phyloP scores from a whole-genome alignment of 805 yeast genomes.

The Suhomyces pyralidae region DNA sequence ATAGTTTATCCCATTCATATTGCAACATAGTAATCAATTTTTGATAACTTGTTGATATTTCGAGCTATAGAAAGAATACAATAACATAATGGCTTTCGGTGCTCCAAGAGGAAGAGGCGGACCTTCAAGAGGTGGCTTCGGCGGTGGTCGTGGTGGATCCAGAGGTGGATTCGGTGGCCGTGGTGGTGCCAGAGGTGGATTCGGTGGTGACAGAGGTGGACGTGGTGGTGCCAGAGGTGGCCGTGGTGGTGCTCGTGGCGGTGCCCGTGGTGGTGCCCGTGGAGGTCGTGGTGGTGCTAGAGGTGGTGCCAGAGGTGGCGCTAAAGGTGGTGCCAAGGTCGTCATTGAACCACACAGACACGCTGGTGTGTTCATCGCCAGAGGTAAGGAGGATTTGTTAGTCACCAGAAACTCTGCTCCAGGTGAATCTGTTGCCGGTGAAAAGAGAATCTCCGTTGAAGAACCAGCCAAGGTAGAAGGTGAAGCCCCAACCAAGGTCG shows the following conservation, averaged over 20 bases:
- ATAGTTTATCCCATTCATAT: neutral
- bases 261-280: conserved; percentile 39
- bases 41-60: conserved; percentile 6
- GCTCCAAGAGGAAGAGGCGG: conserved; percentile 66
- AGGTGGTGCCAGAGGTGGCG: conserved; percentile 79
- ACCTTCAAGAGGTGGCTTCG: conserved; percentile 43
- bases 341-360: conserved; percentile 98
- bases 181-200: conserved; percentile 39
- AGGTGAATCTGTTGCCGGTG: conserved; percentile 98
- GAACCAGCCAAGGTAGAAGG: conserved; percentile 88
- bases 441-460: conserved; percentile 91
- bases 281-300: conserved; percentile 56
- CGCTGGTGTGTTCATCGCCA: conserved; percentile 97
- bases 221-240: conserved; percentile 30
- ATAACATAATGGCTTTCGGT: conserved; percentile 62
- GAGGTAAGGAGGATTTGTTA: conserved; percentile 98
- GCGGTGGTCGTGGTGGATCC: conserved; percentile 47
- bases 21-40: neutral
- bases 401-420: conserved; percentile 97
- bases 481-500: conserved; percentile 88
- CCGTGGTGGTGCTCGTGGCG: conserved; percentile 29
- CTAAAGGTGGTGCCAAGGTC: conserved; percentile 90
- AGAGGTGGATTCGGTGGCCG: conserved; percentile 52
- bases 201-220: conserved; percentile 50
- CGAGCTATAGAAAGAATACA: conserved; percentile 3